Conservation (phyloP, 2,329 filamentous ascomycete genomes). For the Albifimbria verrucaria region DNA sequence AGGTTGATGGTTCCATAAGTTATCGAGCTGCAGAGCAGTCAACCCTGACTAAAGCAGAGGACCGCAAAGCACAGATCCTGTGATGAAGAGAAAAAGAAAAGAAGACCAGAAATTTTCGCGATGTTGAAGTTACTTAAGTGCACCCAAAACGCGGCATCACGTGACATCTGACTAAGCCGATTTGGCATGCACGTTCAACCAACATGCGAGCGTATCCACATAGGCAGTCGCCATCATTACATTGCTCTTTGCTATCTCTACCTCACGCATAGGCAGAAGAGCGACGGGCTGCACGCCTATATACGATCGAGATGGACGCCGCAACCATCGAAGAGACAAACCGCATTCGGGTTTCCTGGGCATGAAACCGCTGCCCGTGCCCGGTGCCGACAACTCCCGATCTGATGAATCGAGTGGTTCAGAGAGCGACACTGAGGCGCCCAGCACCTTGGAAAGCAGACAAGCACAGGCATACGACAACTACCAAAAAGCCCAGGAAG, state of each 20-base stretch:
- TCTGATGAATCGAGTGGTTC: conserved; percentile 45
- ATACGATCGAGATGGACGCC: conserved; percentile 49
- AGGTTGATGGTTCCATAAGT: conserved; percentile 72
- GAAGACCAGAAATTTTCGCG: conserved; percentile 28
- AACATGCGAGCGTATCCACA: too few relatives aligned
- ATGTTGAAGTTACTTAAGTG: too few relatives aligned
- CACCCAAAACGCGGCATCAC: conserved; percentile 12
- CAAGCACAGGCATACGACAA: conserved; percentile 72
- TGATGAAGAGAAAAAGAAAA: conserved; percentile 40
- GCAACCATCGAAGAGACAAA: conserved; percentile 91
- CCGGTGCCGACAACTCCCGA: conserved; percentile 50
- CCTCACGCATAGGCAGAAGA: too few relatives aligned
- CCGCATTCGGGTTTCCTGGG: conserved; percentile 86
- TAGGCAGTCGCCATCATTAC: too few relatives aligned
- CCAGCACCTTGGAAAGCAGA: conserved; percentile 80
- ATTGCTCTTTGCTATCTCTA: too few relatives aligned
- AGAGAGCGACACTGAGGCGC: conserved; percentile 64
- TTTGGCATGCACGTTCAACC: too few relatives aligned
- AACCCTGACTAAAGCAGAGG: conserved; percentile 66
- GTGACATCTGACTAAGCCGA: too few relatives aligned
- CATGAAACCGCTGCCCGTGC: conserved; percentile 83
- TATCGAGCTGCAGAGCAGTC: conserved; percentile 85
- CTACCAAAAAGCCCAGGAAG: conserved; percentile 62
- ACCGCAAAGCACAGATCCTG: conserved; percentile 83
- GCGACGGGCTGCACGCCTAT: neutral